Base-by-base conservation (phyloP, 1,284 basidiomycete species). In the Vanrija sp. region DNA sequence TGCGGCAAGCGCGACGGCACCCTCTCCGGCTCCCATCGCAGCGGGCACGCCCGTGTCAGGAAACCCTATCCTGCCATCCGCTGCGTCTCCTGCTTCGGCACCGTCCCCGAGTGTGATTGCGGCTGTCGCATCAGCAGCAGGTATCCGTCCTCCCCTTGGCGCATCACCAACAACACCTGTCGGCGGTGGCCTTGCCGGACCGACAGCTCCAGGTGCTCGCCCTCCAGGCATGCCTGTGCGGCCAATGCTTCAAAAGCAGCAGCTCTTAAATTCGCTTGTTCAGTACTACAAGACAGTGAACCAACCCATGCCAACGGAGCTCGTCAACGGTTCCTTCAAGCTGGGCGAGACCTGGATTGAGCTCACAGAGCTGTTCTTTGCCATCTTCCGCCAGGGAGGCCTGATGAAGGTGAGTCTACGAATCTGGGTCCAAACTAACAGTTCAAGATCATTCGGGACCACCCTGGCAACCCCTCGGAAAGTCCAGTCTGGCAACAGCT, bases 181-280 rank as follows among this genome's bases (percentile, higher is more conserved):
- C 9, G 22, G 22, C 23, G 44, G 19, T 18, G 27, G 44, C 2
- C n/a, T 35, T 0, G n/a, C 44, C 12, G 44, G 44, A 6, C 18
- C 35, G 31, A 31, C 14, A 20, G 42, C 20, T 12, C 48, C 53
- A 16, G 44, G 47, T n/a, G 41, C 19, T 14, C 39, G 23, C 6
- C 27, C 19, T 25, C 53, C 43, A 7, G 41, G 22, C 16, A 43
- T 47, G 45, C 42, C 44, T 22, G 18, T 46, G 18, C 51, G 51
- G 4, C 49, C 51, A 8, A 50, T 44, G 12, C 23, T 51, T n/a
- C 49, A 55, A 24, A 92, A 64, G 31, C 65, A 62, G 47, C 58
- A 62, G 35, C 67, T 73, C 25, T 38, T 69, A 18, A 50, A 59
- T 15, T 68, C 69, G 23, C 52, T 73, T 4, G 53, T 61, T 7